Conservation (phyloP, 208 protist genomes). For the Vickermania spadyakhi region DNA sequence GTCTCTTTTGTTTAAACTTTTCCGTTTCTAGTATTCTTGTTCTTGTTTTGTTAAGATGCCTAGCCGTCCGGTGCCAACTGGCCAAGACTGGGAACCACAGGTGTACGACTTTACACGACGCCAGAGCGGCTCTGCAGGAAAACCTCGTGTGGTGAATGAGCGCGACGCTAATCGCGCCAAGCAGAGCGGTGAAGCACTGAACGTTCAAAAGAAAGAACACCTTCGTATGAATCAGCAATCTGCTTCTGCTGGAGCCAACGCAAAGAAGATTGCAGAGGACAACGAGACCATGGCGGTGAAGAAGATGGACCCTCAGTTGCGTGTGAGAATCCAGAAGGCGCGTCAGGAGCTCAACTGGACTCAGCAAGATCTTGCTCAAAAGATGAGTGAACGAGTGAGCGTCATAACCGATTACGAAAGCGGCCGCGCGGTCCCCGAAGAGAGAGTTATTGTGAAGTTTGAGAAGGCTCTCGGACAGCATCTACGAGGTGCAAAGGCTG, state of each 20-base stretch:
- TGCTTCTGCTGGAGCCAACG: conserved; percentile 51
- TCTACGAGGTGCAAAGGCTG: conserved; percentile 86
- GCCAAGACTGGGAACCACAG: conserved; percentile 87
- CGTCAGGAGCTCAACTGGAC: conserved; percentile 81
- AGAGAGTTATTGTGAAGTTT: conserved; percentile 89
- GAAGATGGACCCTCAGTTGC: conserved; percentile 69
- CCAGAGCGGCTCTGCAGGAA: conserved; percentile 9
- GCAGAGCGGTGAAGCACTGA: conserved; percentile 57
- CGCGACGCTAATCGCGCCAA: conserved; percentile 62
- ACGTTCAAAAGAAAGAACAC: conserved; percentile 61
- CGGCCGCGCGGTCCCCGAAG: conserved; percentile 89
- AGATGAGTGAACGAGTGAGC: conserved; percentile 71
- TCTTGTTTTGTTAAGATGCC: conserved; percentile 23
- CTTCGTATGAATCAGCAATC: conserved; percentile 60
- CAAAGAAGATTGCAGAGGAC: conserved; percentile 86
- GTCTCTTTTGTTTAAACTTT: conserved; percentile 12
- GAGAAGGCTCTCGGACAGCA: conserved; percentile 90
- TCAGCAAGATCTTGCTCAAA: conserved; percentile 79
- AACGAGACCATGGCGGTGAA: conserved; percentile 78
- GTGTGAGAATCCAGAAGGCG: conserved; percentile 69
- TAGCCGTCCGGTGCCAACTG: conserved; percentile 30
- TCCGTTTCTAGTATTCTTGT: conserved; percentile 1
- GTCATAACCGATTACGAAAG: conserved; percentile 91
- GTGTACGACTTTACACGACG: conserved; percentile 69
- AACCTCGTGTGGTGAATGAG: conserved; percentile 44